Evolutionary conservation across 768 basidiomycete genomes (phyloP), one percentile per base, ranked within the genome.

Genomic region (Mrakia gelida): DNA sequence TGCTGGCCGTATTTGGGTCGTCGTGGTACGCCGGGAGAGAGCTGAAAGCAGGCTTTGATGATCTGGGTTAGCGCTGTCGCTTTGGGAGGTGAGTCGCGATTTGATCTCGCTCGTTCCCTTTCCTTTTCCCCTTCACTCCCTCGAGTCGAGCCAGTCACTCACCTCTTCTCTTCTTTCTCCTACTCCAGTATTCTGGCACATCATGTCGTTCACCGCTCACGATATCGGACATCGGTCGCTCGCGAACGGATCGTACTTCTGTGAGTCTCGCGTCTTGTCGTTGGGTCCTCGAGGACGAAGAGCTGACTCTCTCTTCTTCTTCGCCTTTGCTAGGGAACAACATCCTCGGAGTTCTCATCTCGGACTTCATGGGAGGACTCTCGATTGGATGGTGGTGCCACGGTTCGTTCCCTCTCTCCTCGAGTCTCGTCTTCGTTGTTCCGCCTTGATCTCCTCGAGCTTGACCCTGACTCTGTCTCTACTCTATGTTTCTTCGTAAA

Each of bases 231-330:
- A 75, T 43, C 74, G 74, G 26, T 28, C n/a, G 26, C 41, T 75
- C 41, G 74, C 74, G 13, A 67, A 75, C 28, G 74, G 74, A 75
- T 75, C 74, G 11, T 75, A 49, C 61, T 75, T 63, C n/a, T 63
- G 65, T 63, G 62, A 63, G 62, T 30, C 18, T 9, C 15, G 28
- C 11, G n/a, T 28, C n/a, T 30, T 30, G 1, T 63, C 10, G 62
- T 63, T 18, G n/a, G 28, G n/a, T n/a, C n/a, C n/a, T n/a, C n/a
- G n/a, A 28, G 10, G n/a, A 13, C 9, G 8, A 23, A 28, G 13
- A 34, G n/a, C 62, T 63, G 62, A 63, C 62, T 63, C n/a, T n/a
- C n/a, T n/a, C 62, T 30, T 11, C 62, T 52, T 11, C n/a, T 63
- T 21, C 28, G 13, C 16, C 10, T 28, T 34, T 8, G 3, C 3